Evolutionary conservation across 2,329 filamentous ascomycete species (phyloP), one percentile per base, ranked within the genome.

Genomic region (Microsporum ferrugineum): DNA sequence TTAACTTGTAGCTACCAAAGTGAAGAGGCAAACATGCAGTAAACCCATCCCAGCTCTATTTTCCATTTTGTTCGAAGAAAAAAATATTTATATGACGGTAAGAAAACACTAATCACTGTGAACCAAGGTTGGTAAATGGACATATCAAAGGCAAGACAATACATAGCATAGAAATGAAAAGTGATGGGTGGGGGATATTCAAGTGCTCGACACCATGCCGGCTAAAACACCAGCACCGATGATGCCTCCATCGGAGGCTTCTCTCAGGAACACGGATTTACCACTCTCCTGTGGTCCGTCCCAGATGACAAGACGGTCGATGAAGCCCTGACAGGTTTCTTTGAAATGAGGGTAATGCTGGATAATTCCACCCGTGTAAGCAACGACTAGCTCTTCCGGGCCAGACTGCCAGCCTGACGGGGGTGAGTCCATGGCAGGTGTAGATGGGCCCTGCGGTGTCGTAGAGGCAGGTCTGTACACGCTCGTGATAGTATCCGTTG

Each of bases 331-430:
- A 65, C 85, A 88, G 62, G 86, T 84, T 53, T 75, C 72, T 34
- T 87, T 75, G 71, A 88, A 89, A 67, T 86, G 79, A 57, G 88
- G 86, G 68, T 89, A 89, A 67, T 87, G 83, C 7, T 83, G 81
- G 60, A 90, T 89, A 69, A 87, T 89, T 6, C 86, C 85, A 27
- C 88, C 88, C 0, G 88, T 88, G 69, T 88, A 90, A 1, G 87
- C 88, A 29, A 90, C 85, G 1, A 89, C 84, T 34, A 92, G 72
- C 66, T 89, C 85, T 63, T 84, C 79, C 0, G 75, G 72, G 5
- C 74, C 75, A 3, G 74, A 76, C 57, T 74, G 71, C 75, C 75
- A 76, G 63, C 74, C 73, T 6, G 60, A 59, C 5, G 63, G 60
- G 85, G 63, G 61, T 5, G 61, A 57, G 5, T 63, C 59, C 34